These are phyloP conservation scores for Aspergillus olivimuriae DNA, from an alignment of 495 filamentous ascomycete species.

Conservation along the genomic window DNA sequence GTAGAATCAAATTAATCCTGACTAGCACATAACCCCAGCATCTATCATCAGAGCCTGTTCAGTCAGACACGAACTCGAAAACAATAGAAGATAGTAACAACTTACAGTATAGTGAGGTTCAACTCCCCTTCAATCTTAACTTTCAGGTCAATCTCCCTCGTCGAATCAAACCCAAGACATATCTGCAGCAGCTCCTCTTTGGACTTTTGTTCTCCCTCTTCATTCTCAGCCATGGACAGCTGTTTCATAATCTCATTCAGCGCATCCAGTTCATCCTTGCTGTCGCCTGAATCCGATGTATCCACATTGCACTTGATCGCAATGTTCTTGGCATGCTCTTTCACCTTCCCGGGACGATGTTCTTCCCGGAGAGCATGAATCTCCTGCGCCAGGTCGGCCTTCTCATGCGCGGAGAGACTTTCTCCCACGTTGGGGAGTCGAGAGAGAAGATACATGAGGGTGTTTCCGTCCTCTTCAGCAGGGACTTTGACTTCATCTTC, in stretches of 20 bases:
- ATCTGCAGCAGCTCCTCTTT: not conserved
- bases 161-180: not conserved
- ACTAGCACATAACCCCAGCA: not conserved
- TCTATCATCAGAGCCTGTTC: not conserved
- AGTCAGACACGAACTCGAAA: not conserved
- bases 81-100: not conserved
- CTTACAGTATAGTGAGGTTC: not conserved
- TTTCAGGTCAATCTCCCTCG: not conserved
- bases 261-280: not conserved
- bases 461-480: too few species aligned
- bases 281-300: not conserved
- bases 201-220: not conserved
- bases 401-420: not conserved
- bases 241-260: not conserved
- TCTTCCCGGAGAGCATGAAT: not conserved
- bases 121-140: conserved; percentile 2
- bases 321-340: not conserved
- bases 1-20: not conserved
- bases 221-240: not conserved
- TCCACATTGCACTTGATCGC: not conserved
- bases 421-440: too few species aligned
- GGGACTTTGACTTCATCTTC: too few species aligned
- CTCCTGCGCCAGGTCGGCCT: not conserved
- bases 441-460: too few species aligned
- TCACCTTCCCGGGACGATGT: not conserved